Evolutionary conservation across 805 yeast species (phyloP).

Genomic region (Wickerhamomyces canadensis): DNA sequence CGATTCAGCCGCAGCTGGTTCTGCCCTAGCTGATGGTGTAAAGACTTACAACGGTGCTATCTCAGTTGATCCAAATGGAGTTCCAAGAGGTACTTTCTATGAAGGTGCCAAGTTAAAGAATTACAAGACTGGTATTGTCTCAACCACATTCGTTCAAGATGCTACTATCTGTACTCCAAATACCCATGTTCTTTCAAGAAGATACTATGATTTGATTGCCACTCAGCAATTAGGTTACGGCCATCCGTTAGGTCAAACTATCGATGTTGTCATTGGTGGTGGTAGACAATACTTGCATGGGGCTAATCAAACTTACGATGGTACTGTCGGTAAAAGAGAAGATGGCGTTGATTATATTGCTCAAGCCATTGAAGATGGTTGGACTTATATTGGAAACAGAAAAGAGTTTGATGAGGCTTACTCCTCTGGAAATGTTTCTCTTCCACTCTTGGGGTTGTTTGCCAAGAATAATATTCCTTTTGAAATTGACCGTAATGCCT

Average conservation of each 20-base stretch:
- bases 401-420: constrained; percentile 47
- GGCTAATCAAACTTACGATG: constrained; percentile 24
- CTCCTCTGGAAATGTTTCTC: constrained; percentile 45
- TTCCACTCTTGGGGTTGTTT: constrained; percentile 74
- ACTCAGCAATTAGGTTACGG: constrained; percentile 71
- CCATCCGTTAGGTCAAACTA: constrained; percentile 70
- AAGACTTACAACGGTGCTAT: constrained; percentile 90
- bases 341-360: constrained; percentile 65
- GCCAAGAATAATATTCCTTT: constrained; percentile 74
- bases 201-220: constrained; percentile 77
- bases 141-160: constrained; percentile 86
- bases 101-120: constrained; percentile 84
- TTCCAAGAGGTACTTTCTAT: constrained; percentile 78
- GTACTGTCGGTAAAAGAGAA: constrained; percentile 50
- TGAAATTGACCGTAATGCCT: constrained; percentile 66
- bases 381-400: constrained; percentile 59
- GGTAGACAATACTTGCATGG: constrained; percentile 83
- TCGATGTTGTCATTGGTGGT: constrained; percentile 85
- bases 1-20: constrained; percentile 95
- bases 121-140: constrained; percentile 81
- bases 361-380: constrained; percentile 56
- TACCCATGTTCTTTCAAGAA: constrained; percentile 68
- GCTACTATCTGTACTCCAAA: constrained; percentile 92
- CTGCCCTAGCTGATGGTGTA: constrained; percentile 78
- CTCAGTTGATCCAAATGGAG: constrained; percentile 63